A percentile compares a stretch with the other conserved stretches of the same genome.
phyloP scores from a whole-genome alignment of 148 eudicot species.

The Vaccinium macrocarpon region DNA sequence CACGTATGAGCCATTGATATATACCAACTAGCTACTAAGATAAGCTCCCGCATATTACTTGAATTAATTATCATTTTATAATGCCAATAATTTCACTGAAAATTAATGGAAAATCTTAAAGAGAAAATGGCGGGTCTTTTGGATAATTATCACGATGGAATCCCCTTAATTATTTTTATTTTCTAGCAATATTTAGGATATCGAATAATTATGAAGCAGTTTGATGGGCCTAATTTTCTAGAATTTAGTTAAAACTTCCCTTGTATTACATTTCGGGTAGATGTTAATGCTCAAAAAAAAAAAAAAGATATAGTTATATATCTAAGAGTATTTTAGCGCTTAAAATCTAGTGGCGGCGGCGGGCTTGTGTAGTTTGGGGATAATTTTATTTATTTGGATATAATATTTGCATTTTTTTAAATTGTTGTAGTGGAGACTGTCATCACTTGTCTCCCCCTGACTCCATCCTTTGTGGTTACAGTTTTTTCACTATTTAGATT shows the following conservation, averaged over 20 bases:
- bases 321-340: background rate
- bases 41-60: background rate
- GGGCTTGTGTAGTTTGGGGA: no score
- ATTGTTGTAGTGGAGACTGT: no score
- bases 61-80: background rate
- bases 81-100: background rate
- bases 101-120: background rate
- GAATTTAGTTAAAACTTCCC: background rate
- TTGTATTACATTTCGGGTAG: background rate
- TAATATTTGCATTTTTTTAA: no score
- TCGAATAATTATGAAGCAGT: background rate
- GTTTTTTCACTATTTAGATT: no score
- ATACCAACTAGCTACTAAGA: constrained; percentile 1
- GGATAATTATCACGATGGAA: background rate
- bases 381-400: no score
- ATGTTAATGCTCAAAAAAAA: background rate
- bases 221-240: background rate
- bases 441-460: no score
- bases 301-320: background rate
- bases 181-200: background rate
- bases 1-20: background rate
- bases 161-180: background rate
- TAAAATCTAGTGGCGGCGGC: no score
- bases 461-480: background rate
- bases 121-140: background rate